Evolutionary conservation across 2,329 filamentous ascomycete genomes (phyloP).

Genomic region (Cladophialophora carrionii): DNA sequence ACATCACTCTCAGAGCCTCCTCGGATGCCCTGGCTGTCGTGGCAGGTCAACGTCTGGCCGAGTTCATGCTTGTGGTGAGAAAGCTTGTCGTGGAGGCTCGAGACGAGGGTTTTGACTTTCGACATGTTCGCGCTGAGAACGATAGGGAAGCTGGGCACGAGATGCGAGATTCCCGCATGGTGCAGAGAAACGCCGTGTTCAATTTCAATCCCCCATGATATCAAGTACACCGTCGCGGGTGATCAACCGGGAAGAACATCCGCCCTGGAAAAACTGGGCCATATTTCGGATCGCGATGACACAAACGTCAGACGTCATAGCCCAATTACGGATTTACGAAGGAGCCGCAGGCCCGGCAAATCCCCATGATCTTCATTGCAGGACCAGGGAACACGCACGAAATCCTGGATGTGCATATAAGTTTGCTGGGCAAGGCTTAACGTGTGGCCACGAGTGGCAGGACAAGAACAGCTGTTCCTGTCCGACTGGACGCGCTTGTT

Average conservation of each 20-base stretch:
- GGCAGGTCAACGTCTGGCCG: conserved; percentile 1
- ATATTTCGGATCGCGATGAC: background rate
- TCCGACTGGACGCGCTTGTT: background rate
- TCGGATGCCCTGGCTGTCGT: conserved; percentile 8
- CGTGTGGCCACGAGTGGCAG: background rate
- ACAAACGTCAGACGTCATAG: background rate
- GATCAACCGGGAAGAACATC: background rate
- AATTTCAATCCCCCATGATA: background rate
- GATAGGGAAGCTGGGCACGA: background rate
- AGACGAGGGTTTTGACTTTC: conserved; percentile 10
- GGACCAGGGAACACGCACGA: background rate
- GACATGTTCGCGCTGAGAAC: conserved; percentile 11
- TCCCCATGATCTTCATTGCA: background rate
- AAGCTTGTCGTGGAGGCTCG: conserved; percentile 17
- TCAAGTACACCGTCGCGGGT: background rate
- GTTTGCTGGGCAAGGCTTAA: background rate
- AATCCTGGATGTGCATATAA: background rate
- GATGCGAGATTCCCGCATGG: background rate
- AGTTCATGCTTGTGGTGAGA: conserved; percentile 23
- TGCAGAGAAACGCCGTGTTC: background rate
- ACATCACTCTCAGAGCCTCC: conserved; percentile 27
- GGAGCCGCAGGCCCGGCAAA: background rate
- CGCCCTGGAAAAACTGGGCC: background rate
- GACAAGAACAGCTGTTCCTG: background rate
- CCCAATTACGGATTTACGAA: background rate